These are phyloP conservation scores for Dryas alaskensis DNA, from an alignment of 306 rosid species.

Conservation along the genomic window DNA sequence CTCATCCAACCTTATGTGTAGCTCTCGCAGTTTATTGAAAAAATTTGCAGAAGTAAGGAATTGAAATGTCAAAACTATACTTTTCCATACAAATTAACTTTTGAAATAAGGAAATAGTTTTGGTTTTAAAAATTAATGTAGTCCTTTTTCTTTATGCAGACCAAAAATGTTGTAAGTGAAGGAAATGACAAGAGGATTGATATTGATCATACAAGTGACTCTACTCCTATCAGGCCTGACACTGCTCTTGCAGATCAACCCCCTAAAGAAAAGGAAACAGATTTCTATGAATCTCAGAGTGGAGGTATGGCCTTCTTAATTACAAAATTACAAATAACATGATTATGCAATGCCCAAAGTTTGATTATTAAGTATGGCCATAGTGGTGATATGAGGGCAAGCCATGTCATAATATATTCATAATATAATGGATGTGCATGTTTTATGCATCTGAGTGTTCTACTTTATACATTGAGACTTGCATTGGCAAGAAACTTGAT, in stretches of 20 bases:
- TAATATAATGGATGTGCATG: not conserved
- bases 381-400: not conserved
- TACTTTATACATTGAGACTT: not conserved
- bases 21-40: not conserved
- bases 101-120: not conserved
- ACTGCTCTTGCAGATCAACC: constrained; percentile 29
- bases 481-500: not conserved
- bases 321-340: not conserved
- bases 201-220: constrained; percentile 35
- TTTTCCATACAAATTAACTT: not conserved
- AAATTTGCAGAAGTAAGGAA: not conserved
- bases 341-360: not conserved
- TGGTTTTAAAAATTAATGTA: constrained; percentile 5
- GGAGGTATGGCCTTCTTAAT: constrained; percentile 41
- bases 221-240: constrained; percentile 29
- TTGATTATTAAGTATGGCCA: not conserved
- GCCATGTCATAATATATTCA: not conserved
- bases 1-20: not conserved
- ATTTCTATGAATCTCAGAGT: constrained; percentile 23
- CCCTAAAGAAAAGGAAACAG: constrained; percentile 27
- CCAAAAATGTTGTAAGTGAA: constrained; percentile 32
- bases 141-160: constrained; percentile 41
- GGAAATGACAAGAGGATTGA: constrained; percentile 34
- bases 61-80: not conserved
- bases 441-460: not conserved